Evolutionary conservation across 2,329 filamentous ascomycete genomes (phyloP), one percentile per base, ranked within the genome.

Genomic region (Ceratocystis ficicola): DNA sequence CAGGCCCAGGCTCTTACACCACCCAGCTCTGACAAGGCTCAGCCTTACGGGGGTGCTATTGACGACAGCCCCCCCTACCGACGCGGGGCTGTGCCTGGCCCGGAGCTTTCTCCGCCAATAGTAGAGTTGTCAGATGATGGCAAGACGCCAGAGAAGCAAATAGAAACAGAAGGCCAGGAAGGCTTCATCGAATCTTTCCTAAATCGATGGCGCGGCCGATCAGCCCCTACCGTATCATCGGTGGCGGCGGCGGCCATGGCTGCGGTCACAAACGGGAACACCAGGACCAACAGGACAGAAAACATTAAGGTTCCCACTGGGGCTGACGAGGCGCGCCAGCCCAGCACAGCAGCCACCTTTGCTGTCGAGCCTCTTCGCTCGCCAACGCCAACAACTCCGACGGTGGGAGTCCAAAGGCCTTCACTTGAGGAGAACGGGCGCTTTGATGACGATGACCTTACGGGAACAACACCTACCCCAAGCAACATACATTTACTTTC

Each of bases 191-290:
- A 30, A 28, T 50, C 46, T 28, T 64, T 66, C 25, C 22, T 66
- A 20, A 63, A 28, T 22, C 20, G 65, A 25, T 66, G 65, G 65
- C 46, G 61, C 17, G 61, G 65, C 2, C 60, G 65, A 8, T 28
- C 41, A 20, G 44, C 6, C 22, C 30, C 36, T 66, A 59, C 48
- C 5, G 46, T 66, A 36, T 44, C 59, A 20, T 32, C 46, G 17
- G 65, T 66, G 12, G 61, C 65, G 1, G 52, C 50, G 20, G 65
- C 65, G 22, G 65, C 65, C 10, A 66, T 66, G 5, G 60, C 61
- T 1, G 59, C 60, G 22, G 59, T 59, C 32, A 8, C 25, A 15
- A 59, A 59, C 32, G 55, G 25, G 30, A 59, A 59, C 25, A 36
- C 25, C 12, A 59, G 30, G 55, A 59, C 25, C 28, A 59, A 59